phyloP scores from a whole-genome alignment of 257 asterid species.

The Jasminum sambac region DNA sequence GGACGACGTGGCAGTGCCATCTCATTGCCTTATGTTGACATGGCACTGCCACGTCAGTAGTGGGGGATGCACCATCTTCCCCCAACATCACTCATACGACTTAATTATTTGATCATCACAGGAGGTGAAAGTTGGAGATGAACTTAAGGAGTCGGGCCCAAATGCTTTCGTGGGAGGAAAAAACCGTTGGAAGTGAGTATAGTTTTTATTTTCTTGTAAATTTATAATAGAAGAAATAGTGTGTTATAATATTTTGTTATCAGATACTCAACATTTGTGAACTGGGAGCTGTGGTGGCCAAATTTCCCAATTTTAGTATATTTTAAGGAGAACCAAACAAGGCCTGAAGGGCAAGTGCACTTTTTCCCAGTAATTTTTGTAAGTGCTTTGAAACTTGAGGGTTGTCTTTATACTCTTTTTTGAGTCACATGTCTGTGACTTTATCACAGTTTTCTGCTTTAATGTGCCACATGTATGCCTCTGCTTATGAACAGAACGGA shows the following conservation, averaged over 20 bases:
- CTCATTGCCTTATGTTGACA: no score
- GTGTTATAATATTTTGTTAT: neutral
- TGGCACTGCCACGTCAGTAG: no score
- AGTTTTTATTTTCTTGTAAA: slow-evolving; percentile 17
- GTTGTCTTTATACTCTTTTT: slow-evolving; percentile 10
- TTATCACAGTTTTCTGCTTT: slow-evolving; percentile 14
- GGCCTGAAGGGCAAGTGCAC: slow-evolving; percentile 83
- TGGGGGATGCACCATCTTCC: no score
- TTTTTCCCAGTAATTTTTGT: slow-evolving; percentile 80
- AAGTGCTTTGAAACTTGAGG: slow-evolving; percentile 30
- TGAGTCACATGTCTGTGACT: slow-evolving; percentile 23
- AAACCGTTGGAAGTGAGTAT: slow-evolving; percentile 91
- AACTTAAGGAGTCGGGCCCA: slow-evolving; percentile 83
- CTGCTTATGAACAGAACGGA: slow-evolving; percentile 49
- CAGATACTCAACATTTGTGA: slow-evolving; percentile 85
- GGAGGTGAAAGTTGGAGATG: slow-evolving; percentile 88
- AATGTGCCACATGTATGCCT: neutral
- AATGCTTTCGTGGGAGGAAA: slow-evolving; percentile 91
- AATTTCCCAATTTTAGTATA: slow-evolving; percentile 82
- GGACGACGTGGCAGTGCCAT: no score
- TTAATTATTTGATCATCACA: no score
- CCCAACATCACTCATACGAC: no score
- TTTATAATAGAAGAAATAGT: slow-evolving; percentile 17
- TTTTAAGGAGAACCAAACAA: slow-evolving; percentile 89
- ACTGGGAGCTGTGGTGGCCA: slow-evolving; percentile 99